Base-by-base conservation (phyloP, 441 rosid species). In the Adansonia grandidieri region DNA sequence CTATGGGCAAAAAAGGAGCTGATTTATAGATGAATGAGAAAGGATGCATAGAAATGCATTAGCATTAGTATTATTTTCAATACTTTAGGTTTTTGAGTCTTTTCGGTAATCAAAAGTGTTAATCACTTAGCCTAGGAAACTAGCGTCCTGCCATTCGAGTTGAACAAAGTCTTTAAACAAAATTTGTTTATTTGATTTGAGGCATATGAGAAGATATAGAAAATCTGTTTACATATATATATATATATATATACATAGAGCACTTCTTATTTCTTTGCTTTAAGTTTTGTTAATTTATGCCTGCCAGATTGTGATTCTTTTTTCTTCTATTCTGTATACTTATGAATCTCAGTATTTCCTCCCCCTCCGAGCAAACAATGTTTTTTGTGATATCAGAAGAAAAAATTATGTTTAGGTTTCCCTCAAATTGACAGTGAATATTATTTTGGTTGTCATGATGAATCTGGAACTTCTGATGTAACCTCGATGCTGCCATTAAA, bases 381-480 rank as follows among this genome's bases (percentile, higher is more conserved):
- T 11, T 8, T 40, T 15, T 40, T n/a, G 45, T 15, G 4, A 65
- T 40, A 0, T 42, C 45, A 40, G 45, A 40, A n/a, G 17, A 64
- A 62, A 65, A 40, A 61, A 40, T 22, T 42, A n/a, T 22, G 3
- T 45, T 56, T 77, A 28, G 20, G 65, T 71, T 69, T 57, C 37
- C n/a, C 47, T 58, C 20, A 45, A 24, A 44, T 47, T 17, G 7
- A 0, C 53, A 0, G n/a, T 42, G 13, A 53, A 37, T 13, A 9
- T 51, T 42, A 4, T 68, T 42, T 15, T 76, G 19, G 22, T 47
- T 45, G 68, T 44, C 22, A 0, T 68, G 68, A 22, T 56, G 54
- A 19, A 45, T n/a, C 22, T 68, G 42, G 10, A 44, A 14, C 6
- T 58, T 70, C n/a, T n/a, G 9, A 5, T 54, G 63, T n/a, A 47